phyloP scores from a whole-genome alignment of 331 rosid genomes.

The Quercus tomentella region DNA sequence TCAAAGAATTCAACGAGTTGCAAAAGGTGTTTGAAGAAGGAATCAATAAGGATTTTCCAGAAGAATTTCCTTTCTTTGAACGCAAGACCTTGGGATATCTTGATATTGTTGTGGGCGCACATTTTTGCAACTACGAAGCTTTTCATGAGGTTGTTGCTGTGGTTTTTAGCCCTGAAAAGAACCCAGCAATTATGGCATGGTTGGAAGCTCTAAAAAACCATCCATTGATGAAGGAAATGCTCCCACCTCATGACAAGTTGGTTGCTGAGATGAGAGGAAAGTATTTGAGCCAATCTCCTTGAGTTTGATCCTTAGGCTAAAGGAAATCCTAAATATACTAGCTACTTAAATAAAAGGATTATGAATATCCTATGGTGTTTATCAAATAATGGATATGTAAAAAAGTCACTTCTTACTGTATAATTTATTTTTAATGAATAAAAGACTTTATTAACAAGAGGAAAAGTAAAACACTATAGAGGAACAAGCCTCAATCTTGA shows the following conservation, averaged over 20 bases:
- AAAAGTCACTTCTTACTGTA: too few species aligned
- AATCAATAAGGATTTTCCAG: conserved; percentile 23
- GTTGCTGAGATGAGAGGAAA: conserved; percentile 6
- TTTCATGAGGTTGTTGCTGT: conserved; percentile 17
- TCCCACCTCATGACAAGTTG: conserved; percentile 21
- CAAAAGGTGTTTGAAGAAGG: conserved; percentile 38
- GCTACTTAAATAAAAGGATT: too few species aligned
- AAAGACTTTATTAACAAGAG: too few species aligned
- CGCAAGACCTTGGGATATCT: conserved; percentile 21
- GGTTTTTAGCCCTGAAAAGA: conserved; percentile 1
- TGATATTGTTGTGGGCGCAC: conserved; percentile 34
- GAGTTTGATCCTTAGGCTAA: background rate
- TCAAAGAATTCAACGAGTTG: conserved; percentile 12
- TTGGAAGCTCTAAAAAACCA: conserved; percentile 28
- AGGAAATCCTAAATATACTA: too few species aligned
- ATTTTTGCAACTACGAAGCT: conserved; percentile 27
- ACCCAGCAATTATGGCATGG: conserved; percentile 25
- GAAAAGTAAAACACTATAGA: too few species aligned
- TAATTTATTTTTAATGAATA: too few species aligned
- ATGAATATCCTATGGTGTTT: too few species aligned
- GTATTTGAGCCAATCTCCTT: background rate
- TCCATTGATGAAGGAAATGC: conserved; percentile 27
- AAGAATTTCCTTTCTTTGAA: conserved; percentile 1
- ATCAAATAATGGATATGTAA: too few species aligned
- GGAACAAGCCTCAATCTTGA: background rate